Evolutionary conservation across 2,329 filamentous ascomycete species (phyloP), one percentile per base, ranked within the genome.

Genomic region (Trichoderma oligosporum): DNA sequence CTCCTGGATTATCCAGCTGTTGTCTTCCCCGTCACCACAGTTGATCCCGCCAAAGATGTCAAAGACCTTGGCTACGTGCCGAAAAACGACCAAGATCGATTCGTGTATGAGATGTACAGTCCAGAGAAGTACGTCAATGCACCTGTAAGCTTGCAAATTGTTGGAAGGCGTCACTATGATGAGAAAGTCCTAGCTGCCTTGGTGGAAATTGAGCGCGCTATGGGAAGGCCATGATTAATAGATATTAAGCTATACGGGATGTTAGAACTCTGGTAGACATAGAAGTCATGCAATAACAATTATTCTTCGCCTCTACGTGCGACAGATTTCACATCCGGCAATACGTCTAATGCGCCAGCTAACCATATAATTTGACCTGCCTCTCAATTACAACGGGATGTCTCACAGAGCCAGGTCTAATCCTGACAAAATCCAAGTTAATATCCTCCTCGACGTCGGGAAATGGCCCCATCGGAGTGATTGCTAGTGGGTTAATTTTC

Each of bases 1-100:
- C 61, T 87, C 49, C 74, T 88, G 4, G 84, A 88, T 65, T 86
- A 86, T 67, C 82, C 84, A 1, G 77, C 76, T 3, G 65, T 81
- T 1, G 74, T 82, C 0, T 84, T 88, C 62, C 85, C 84, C 0
- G 80, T 79, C 1, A 57, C 48, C n/a, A 53, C 36, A 1, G 60
- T 61, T 16, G 59, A 62, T 29, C 62, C 55, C 6, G 16, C 29
- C 3, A 58, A 56, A 48, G 61, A 60, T 4, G 24, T 46, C 3
- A 60, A 60, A 1, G 45, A 49, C 14, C 18, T 38, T 1, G 54
- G 18, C 20, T 65, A 65, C 33, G 39, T 38, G 11, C 41, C 52
- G 11, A 55, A 55, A 7, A 55, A 55, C 24, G 52, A 55, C 1
- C 16, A 55, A 25, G 52, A 55, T 22, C 6, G 11, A 29, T 55